Base-by-base conservation (phyloP, 176 grass and related monocot species). In the Lolium multiflorum region DNA sequence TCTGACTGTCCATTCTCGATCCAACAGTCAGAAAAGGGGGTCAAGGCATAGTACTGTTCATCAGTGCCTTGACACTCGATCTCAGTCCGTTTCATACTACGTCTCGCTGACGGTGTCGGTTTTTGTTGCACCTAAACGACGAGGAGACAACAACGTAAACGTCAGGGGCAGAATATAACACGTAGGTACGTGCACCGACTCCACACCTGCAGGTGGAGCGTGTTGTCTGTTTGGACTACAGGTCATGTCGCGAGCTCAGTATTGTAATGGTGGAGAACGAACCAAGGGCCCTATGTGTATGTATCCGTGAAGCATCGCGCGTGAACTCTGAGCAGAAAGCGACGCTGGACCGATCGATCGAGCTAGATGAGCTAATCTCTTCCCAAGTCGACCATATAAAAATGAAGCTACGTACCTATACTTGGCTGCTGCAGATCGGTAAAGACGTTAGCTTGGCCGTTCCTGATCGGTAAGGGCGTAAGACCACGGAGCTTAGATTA, bases 181-280 rank as follows among this genome's bases (percentile, higher is more conserved):
- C 62, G 79, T 90, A n/a, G 7, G 52, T 48, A 48, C 4, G 44
- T 50, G 71, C 63, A 90, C 84, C 73, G n/a, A 75, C 64, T 83
- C 89, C 84, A 57, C 35, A 65, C 64, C 65, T 87, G 78, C 82
- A 67, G 14, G 38, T 76, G 77, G 83, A 71, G 20, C 9, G 3
- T 86, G 79, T 64, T 56, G 84, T 83, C 65, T 37, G 56, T 79
- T 90, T 81, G 43, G 65, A 66, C 48, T 67, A 85, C 88, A 81
- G 20, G 6, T 15, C 0, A 4, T 66, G 82, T 81, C 69, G 22
- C 3, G 1, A 38, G 16, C 4, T 54, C 35, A 82, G 26, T 82
- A 82, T 76, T 77, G 24, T 85, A 81, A 21, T 75, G 2, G 50
- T 4, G 21, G 14, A 35, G 31, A 35, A 1, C 48, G 16, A 47